Evolutionary conservation across 495 filamentous ascomycete species (phyloP).

Genomic region (Tuber magnatum): DNA sequence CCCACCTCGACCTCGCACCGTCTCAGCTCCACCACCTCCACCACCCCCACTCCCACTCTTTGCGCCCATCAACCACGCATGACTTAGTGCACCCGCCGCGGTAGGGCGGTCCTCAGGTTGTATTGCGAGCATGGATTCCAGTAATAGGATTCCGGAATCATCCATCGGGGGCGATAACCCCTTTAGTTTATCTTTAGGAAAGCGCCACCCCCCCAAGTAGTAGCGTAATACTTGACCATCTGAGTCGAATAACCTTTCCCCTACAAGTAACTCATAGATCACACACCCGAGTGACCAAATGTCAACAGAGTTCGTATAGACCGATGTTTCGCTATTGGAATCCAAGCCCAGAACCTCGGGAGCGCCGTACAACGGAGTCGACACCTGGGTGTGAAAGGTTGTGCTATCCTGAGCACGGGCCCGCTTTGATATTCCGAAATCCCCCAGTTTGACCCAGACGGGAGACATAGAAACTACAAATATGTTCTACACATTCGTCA

Average conservation of each 20-base stretch:
- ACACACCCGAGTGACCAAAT: conserved; percentile 1
- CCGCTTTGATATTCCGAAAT: not conserved
- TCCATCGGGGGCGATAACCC: not conserved
- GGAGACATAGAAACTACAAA: too few relatives aligned
- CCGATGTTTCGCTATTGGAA: not conserved
- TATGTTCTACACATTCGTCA: too few relatives aligned
- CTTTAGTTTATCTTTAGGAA: not conserved
- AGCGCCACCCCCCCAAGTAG: not conserved
- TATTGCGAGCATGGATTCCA: not conserved
- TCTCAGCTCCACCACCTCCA: not conserved
- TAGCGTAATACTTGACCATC: not conserved
- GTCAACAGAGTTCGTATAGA: not conserved
- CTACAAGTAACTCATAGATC: not conserved
- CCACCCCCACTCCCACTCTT: not conserved
- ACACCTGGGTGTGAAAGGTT: not conserved
- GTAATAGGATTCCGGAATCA: not conserved
- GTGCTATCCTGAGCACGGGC: not conserved
- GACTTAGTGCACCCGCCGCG: not conserved
- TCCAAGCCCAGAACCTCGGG: not conserved
- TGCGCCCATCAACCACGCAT: not conserved
- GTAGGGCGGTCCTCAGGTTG: not conserved
- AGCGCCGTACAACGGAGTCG: not conserved
- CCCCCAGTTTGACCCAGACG: too few relatives aligned
- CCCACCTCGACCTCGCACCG: not conserved
- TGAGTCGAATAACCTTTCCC: not conserved